Percentiles rank a stretch among this genome's conserved stretches.
Evolutionary conservation across 495 filamentous ascomycete species (phyloP).

Genomic region (Margaritispora aquatica): DNA sequence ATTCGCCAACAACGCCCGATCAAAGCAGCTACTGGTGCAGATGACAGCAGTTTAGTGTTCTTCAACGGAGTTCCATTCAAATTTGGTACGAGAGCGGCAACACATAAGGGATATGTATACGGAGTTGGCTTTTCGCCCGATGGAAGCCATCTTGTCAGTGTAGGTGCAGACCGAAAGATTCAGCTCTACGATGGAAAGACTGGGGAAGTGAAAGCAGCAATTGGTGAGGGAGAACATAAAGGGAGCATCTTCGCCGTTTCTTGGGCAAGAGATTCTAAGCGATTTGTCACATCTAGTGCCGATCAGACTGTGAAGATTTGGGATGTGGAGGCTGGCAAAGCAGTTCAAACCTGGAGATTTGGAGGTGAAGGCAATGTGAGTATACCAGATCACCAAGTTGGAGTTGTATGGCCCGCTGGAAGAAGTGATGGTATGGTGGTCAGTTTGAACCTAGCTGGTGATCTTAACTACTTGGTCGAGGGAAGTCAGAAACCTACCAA

Average conservation of each 20-base stretch:
- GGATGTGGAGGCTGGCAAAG: slow-evolving; percentile 77
- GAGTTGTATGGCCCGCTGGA: slow-evolving; percentile 84
- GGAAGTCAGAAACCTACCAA: slow-evolving; percentile 59
- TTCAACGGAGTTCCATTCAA: slow-evolving; percentile 93
- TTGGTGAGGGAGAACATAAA: slow-evolving; percentile 78
- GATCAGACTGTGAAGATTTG: slow-evolving; percentile 88
- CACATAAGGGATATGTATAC: slow-evolving; percentile 83
- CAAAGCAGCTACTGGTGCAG: slow-evolving; percentile 82
- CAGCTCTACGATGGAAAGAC: slow-evolving; percentile 95
- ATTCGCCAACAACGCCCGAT: slow-evolving; percentile 85
- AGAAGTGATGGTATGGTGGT: slow-evolving; percentile 82
- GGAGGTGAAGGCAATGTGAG: slow-evolving; percentile 73
- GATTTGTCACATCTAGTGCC: slow-evolving; percentile 85
- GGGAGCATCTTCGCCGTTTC: slow-evolving; percentile 89
- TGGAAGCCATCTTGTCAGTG: slow-evolving; percentile 74
- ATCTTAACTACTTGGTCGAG: slow-evolving; percentile 81
- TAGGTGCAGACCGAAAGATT: slow-evolving; percentile 82
- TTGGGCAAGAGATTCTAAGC: slow-evolving; percentile 84
- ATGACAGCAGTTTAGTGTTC: slow-evolving; percentile 85
- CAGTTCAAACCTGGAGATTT: slow-evolving; percentile 74
- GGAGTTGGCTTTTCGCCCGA: slow-evolving; percentile 88
- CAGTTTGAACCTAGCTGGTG: slow-evolving; percentile 78
- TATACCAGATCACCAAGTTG: slow-evolving; percentile 83
- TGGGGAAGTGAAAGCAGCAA: slow-evolving; percentile 67
- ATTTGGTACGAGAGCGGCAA: slow-evolving; percentile 68